Conservation (phyloP, 768 basidiomycete species). For the Tephrocybe sp. region DNA sequence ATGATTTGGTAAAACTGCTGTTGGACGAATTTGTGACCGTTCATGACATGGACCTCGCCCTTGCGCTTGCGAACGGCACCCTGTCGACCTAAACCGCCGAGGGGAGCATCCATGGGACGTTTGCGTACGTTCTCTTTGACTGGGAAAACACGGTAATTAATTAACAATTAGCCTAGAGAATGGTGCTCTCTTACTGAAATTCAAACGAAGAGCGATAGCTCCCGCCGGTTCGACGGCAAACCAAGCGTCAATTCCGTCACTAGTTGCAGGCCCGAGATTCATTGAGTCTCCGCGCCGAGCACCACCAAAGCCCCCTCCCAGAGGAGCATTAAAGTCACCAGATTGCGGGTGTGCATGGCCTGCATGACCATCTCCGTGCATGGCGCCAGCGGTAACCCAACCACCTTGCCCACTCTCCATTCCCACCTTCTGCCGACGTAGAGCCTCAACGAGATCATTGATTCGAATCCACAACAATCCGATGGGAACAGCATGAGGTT, state of each 20-base stretch:
- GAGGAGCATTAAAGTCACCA: slow-evolving; percentile 47
- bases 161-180: slow-evolving; percentile 9
- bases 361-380: slow-evolving; percentile 61
- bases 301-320: slow-evolving; percentile 47
- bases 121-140: slow-evolving; percentile 98
- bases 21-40: slow-evolving; percentile 97
- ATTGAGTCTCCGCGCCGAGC: slow-evolving; percentile 37
- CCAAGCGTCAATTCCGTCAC: slow-evolving; percentile 94
- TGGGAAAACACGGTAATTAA: slow-evolving; percentile 29
- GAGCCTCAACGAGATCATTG: slow-evolving; percentile 89
- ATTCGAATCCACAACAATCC: slow-evolving; percentile 95
- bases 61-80: slow-evolving; percentile 98
- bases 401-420: slow-evolving; percentile 83
- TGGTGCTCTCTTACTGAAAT: slow-evolving; percentile 71
- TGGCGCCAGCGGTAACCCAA: slow-evolving; percentile 94
- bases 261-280: slow-evolving; percentile 32
- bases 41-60: slow-evolving; percentile 98
- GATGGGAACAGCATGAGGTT: slow-evolving; percentile 81
- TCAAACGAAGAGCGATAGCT: slow-evolving; percentile 80
- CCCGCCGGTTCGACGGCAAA: slow-evolving; percentile 98
- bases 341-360: slow-evolving; percentile 29
- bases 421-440: slow-evolving; percentile 88
- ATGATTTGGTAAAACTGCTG: slow-evolving; percentile 98
- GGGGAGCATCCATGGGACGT: slow-evolving; percentile 84
- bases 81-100: slow-evolving; percentile 91